A percentile compares a stretch with the other conserved stretches of the same genome.
Conservation (phyloP, 1,284 basidiomycete genomes). For the Thecaphora thlaspeos region DNA sequence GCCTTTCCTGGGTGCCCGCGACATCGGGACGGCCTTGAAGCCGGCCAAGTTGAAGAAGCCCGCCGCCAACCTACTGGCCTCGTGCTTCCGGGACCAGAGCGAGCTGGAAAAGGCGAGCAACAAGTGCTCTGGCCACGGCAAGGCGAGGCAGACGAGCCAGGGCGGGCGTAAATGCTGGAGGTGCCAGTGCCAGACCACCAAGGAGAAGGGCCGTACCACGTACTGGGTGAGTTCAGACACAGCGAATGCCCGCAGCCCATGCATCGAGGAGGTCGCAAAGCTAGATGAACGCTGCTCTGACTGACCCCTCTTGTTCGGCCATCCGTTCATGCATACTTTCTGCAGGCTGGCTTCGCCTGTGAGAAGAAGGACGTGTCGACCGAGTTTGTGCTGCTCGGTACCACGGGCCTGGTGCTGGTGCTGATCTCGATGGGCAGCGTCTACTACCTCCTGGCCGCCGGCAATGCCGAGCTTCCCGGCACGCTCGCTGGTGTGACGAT, state of each 20-base stretch:
- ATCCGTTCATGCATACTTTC: too few relatives aligned
- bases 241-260: too few relatives aligned
- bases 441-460: slow-evolving; percentile 37
- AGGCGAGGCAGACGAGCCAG: slow-evolving; percentile 26
- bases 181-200: slow-evolving; percentile 43
- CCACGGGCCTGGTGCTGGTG: slow-evolving; percentile 34
- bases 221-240: slow-evolving; percentile 29
- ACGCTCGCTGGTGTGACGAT: slow-evolving; percentile 47
- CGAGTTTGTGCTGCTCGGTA: slow-evolving; percentile 40
- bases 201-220: slow-evolving; percentile 23
- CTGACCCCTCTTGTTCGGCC: neutral
- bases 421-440: slow-evolving; percentile 29
- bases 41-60: slow-evolving; percentile 2
- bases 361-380: slow-evolving; percentile 50
- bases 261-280: neutral
- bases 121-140: slow-evolving; percentile 47
- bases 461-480: slow-evolving; percentile 38
- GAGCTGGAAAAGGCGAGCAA: slow-evolving; percentile 39
- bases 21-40: too few relatives aligned
- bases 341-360: slow-evolving; percentile 45
- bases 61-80: slow-evolving; percentile 21
- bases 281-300: too few relatives aligned
- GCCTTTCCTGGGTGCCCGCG: neutral
- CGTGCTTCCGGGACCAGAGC: slow-evolving; percentile 33
- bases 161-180: slow-evolving; percentile 47